A percentile compares a stretch with the other conserved stretches of the same genome.
phyloP scores from a whole-genome alignment of 805 yeast genomes.

The Metschnikowia henanensis region DNA sequence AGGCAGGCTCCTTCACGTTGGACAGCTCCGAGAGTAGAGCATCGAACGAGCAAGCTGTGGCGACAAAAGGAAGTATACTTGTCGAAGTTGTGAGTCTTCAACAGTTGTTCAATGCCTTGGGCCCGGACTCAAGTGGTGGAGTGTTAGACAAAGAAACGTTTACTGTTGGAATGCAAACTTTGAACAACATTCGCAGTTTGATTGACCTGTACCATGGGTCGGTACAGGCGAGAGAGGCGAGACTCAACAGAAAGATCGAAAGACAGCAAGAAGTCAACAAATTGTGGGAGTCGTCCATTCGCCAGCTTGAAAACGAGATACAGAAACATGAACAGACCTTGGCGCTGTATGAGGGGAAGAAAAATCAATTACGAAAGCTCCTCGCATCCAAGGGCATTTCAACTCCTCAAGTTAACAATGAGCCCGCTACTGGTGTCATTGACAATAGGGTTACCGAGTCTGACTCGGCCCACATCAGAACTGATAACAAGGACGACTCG shows the following conservation, averaged over 20 bases:
- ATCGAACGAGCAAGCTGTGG: conserved; percentile 43
- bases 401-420: conserved; percentile 16
- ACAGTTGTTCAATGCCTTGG: conserved; percentile 40
- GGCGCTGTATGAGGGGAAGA: conserved; percentile 64
- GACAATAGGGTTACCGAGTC: conserved; percentile 1
- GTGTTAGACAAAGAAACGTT: conserved; percentile 27
- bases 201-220: conserved; percentile 30
- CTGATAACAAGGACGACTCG: conserved; percentile 24
- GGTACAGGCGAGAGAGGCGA: conserved; percentile 27
- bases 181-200: conserved; percentile 33
- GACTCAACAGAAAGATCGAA: conserved; percentile 44
- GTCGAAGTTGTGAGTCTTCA: conserved; percentile 52
- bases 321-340: conserved; percentile 61
- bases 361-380: conserved; percentile 57
- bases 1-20: conserved; percentile 34
- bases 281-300: conserved; percentile 76
- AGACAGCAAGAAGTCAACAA: conserved; percentile 72
- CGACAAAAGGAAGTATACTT: conserved; percentile 50
- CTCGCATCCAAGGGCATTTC: conserved; percentile 21
- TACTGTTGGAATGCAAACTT: conserved; percentile 32
- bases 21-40: conserved; percentile 8
- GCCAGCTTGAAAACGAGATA: conserved; percentile 69
- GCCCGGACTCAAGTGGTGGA: conserved; percentile 10
- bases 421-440: conserved; percentile 14
- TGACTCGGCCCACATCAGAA: not conserved